These are phyloP conservation scores for Colletotrichum lentis DNA, from an alignment of 2,329 filamentous ascomycete genomes.

Conservation along the genomic window DNA sequence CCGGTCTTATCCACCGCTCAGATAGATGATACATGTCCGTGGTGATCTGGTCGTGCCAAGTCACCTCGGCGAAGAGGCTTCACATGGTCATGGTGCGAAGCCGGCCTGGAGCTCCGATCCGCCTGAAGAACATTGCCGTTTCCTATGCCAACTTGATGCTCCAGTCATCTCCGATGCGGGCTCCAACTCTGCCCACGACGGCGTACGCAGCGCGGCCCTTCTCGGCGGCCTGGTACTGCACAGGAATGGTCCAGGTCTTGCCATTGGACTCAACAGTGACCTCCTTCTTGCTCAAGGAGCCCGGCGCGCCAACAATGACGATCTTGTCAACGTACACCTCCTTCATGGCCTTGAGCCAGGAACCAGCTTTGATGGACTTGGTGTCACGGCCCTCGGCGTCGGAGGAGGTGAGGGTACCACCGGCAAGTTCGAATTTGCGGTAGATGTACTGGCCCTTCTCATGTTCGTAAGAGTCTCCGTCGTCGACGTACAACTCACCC, in stretches of 20 bases:
- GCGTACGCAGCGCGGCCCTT: slow-evolving; percentile 61
- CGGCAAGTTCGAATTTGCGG: slow-evolving; percentile 75
- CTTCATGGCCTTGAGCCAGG: slow-evolving; percentile 81
- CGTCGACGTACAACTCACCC: slow-evolving; percentile 88
- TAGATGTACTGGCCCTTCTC: slow-evolving; percentile 88
- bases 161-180: slow-evolving; percentile 64
- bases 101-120: not conserved
- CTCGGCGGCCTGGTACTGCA: slow-evolving; percentile 65
- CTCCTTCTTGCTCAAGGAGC: slow-evolving; percentile 71
- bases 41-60: not conserved
- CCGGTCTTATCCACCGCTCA: slow-evolving; percentile 12
- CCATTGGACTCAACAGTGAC: slow-evolving; percentile 64
- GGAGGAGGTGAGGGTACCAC: slow-evolving; percentile 70
- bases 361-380: slow-evolving; percentile 67
- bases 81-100: not conserved
- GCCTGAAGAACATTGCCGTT: not conserved
- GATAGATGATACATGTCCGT: not conserved
- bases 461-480: slow-evolving; percentile 92
- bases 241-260: slow-evolving; percentile 63
- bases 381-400: slow-evolving; percentile 66
- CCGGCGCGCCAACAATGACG: slow-evolving; percentile 81
- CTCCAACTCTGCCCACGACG: slow-evolving; percentile 60
- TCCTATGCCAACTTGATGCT: slow-evolving; percentile 49
- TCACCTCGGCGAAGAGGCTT: not conserved
- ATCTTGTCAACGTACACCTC: slow-evolving; percentile 84